A percentile compares a stretch with the other conserved stretches of the same genome.
phyloP scores from a whole-genome alignment of 2,329 filamentous ascomycete genomes.

The Trichoderma simmonsii region DNA sequence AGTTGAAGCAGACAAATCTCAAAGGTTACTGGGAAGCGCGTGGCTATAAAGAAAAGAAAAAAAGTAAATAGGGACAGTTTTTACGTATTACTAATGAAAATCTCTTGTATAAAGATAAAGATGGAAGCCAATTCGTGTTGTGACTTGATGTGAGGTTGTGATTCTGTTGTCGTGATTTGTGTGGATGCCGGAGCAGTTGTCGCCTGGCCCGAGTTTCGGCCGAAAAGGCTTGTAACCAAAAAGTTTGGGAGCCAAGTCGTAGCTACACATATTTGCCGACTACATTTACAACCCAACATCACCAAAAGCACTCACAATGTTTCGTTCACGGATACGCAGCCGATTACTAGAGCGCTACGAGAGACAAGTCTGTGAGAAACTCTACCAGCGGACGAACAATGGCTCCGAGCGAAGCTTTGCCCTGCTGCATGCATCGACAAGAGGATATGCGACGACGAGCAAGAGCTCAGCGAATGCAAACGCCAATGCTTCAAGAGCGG shows the following conservation, averaged over 20 bases:
- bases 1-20: not conserved
- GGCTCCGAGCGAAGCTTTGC: not conserved
- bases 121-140: not conserved
- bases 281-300: not conserved
- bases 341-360: not conserved
- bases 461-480: not conserved
- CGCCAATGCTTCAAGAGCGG: not conserved
- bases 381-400: not conserved
- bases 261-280: not conserved
- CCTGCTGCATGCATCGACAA: not conserved
- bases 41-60: constrained; percentile 1
- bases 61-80: not conserved
- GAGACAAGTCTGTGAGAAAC: not conserved
- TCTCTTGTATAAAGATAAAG: not conserved
- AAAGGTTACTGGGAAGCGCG: not conserved
- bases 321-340: constrained; percentile 7
- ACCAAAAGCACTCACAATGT: not conserved
- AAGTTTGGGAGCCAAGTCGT: not conserved
- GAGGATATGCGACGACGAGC: not conserved
- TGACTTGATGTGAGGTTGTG: not conserved
- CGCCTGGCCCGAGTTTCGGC: constrained; percentile 7
- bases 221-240: not conserved
- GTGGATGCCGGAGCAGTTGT: not conserved
- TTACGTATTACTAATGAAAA: not conserved
- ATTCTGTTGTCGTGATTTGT: not conserved